phyloP scores from a whole-genome alignment of 208 protist species.

The Acanthamoeba culbertsoni region DNA sequence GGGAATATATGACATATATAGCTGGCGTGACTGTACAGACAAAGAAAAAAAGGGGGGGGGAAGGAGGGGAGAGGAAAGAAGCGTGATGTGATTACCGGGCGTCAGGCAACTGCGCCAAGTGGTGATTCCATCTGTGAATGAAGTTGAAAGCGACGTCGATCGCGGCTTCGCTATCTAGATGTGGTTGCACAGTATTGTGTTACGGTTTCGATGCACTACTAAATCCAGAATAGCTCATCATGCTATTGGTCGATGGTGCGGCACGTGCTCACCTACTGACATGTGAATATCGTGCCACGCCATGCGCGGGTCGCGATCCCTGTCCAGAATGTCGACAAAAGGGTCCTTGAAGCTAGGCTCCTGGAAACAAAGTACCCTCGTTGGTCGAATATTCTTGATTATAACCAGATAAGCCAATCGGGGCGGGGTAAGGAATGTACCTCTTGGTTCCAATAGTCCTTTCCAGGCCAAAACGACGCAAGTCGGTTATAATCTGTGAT shows the following conservation, averaged over 20 bases:
- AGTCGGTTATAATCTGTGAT: conserved; percentile 45
- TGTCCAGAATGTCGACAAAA: background rate
- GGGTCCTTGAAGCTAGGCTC: conserved; percentile 30
- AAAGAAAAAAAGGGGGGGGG: too few relatives aligned
- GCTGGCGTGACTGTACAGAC: too few relatives aligned
- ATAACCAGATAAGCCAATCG: too few relatives aligned
- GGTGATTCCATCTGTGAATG: conserved; percentile 48
- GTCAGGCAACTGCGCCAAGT: background rate
- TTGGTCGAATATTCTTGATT: too few relatives aligned
- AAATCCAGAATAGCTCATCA: background rate
- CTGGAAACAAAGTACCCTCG: too few relatives aligned
- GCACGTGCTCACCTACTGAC: conserved; percentile 34
- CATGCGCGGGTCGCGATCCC: conserved; percentile 32
- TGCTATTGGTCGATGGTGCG: background rate
- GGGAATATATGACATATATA: too few relatives aligned
- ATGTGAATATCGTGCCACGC: conserved; percentile 59
- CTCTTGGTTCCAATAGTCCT: conserved; percentile 49
- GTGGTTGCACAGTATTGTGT: too few relatives aligned
- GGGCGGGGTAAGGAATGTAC: background rate
- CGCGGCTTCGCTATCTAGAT: conserved; percentile 48
- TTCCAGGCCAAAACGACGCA: conserved; percentile 3
- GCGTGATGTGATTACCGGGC: background rate
- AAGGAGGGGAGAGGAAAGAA: background rate
- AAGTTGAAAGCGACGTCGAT: conserved; percentile 58
- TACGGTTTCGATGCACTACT: too few relatives aligned